A percentile compares a stretch with the other conserved stretches of the same genome.
These are phyloP conservation scores for Nannizziopsis barbatae DNA, from an alignment of 2,329 filamentous ascomycete species.

Conservation along the genomic window DNA sequence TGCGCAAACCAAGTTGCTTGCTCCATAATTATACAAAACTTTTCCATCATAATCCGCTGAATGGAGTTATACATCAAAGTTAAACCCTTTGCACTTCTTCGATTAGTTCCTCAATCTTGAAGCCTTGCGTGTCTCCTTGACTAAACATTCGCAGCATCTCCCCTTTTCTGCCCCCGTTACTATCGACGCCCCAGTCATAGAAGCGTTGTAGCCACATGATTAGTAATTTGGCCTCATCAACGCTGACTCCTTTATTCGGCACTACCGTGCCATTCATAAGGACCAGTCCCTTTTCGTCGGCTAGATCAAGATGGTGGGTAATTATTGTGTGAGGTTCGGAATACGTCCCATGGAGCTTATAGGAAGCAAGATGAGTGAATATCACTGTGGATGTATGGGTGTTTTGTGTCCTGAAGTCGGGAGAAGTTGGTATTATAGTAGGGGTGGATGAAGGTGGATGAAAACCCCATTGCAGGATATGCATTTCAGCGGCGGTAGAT, in stretches of 20 bases:
- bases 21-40: not conserved
- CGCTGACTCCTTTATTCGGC: slow-evolving; percentile 61
- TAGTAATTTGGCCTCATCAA: slow-evolving; percentile 78
- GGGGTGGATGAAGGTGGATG: slow-evolving; percentile 47
- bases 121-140: slow-evolving; percentile 57
- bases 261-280: slow-evolving; percentile 75
- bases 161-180: slow-evolving; percentile 49
- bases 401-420: slow-evolving; percentile 31
- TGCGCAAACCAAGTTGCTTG: too few relatives aligned
- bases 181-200: slow-evolving; percentile 56
- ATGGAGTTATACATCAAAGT: not conserved
- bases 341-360: slow-evolving; percentile 79
- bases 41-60: not conserved
- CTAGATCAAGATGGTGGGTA: slow-evolving; percentile 79
- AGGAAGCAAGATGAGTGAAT: slow-evolving; percentile 89
- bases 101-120: slow-evolving; percentile 72
- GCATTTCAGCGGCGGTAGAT: slow-evolving; percentile 59
- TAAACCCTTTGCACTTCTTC: slow-evolving; percentile 77
- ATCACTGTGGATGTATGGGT: slow-evolving; percentile 62
- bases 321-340: slow-evolving; percentile 87
- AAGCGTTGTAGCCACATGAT: slow-evolving; percentile 91
- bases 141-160: slow-evolving; percentile 72
- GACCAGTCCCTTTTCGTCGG: slow-evolving; percentile 62
- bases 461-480: slow-evolving; percentile 95
- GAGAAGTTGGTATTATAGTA: slow-evolving; percentile 16